Conservation (phyloP, 2,329 filamentous ascomycete species). For the Chaetothyriales sp. region DNA sequence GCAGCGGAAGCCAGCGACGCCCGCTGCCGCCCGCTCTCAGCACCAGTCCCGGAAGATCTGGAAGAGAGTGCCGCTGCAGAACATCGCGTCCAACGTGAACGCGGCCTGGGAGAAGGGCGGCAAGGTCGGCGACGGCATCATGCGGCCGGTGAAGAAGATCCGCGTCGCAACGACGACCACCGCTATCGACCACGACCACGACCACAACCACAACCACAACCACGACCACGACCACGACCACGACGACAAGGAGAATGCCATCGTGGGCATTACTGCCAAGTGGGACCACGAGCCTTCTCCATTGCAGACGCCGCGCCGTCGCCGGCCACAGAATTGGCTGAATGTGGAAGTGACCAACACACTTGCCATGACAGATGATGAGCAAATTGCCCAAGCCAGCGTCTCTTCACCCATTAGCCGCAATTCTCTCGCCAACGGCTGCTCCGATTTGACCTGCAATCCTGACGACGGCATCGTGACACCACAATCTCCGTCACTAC, state of each 20-base stretch:
- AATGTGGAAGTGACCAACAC: background rate
- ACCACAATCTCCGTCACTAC: background rate
- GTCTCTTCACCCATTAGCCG: no score
- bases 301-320: background rate
- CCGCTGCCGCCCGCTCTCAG: conserved; percentile 27
- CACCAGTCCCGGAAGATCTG: conserved; percentile 26
- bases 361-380: background rate
- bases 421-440: no score
- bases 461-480: background rate
- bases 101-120: conserved; percentile 8
- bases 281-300: background rate
- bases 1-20: conserved; percentile 33
- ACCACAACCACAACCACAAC: background rate
- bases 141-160: conserved; percentile 13
- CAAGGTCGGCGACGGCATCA: conserved; percentile 1
- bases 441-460: background rate
- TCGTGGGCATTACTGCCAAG: background rate
- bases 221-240: background rate
- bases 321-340: background rate
- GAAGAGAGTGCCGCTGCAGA: conserved; percentile 27
- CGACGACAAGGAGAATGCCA: conserved; percentile 13
- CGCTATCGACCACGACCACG: background rate
- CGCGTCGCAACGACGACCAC: conserved; percentile 1
- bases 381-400: background rate
- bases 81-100: conserved; percentile 3